A percentile compares a stretch with the other conserved stretches of the same genome.
Evolutionary conservation across 2,329 filamentous ascomycete species (phyloP).

Genomic region (Cytospora piceicola): DNA sequence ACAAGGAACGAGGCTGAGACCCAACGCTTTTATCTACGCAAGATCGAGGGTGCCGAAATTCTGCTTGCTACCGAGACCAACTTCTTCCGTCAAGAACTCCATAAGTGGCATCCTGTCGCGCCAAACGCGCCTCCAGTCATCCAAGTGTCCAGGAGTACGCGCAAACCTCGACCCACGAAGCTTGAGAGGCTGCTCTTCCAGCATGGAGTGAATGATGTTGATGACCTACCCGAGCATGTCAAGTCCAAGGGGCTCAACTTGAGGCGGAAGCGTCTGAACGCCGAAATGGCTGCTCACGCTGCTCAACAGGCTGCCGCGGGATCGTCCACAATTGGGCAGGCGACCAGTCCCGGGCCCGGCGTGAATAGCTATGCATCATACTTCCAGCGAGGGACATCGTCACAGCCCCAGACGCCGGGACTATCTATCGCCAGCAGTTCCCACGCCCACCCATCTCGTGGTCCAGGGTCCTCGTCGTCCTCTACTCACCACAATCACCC

Average conservation of each 20-base stretch:
- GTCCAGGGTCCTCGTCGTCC: conserved; percentile 42
- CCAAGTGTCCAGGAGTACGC: conserved; percentile 85
- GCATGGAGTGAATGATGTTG: conserved; percentile 85
- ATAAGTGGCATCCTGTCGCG: conserved; percentile 92
- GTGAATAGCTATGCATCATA: conserved; percentile 39
- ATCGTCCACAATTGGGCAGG: conserved; percentile 33
- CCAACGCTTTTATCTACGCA: conserved; percentile 92
- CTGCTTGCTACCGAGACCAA: conserved; percentile 93
- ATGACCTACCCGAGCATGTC: conserved; percentile 83
- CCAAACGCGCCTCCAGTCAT: conserved; percentile 83
- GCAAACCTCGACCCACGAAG: conserved; percentile 95
- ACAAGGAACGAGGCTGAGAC: conserved; percentile 86
- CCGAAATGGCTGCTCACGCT: conserved; percentile 51
- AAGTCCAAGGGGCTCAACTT: conserved; percentile 76
- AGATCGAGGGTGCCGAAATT: conserved; percentile 96
- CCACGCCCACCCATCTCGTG: conserved; percentile 41
- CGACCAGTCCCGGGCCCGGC: conserved; percentile 42
- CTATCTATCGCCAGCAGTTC: conserved; percentile 38
- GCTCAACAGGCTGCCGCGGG: conserved; percentile 25
- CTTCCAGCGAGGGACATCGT: conserved; percentile 41
- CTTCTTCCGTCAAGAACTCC: conserved; percentile 92
- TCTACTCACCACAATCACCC: conserved; percentile 40
- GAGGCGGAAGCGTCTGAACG: conserved; percentile 71
- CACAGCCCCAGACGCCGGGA: conserved; percentile 45
- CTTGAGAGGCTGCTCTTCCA: conserved; percentile 92